phyloP scores from a whole-genome alignment of 2,329 filamentous ascomycete species.

The Dryadomyces sulphureus region DNA sequence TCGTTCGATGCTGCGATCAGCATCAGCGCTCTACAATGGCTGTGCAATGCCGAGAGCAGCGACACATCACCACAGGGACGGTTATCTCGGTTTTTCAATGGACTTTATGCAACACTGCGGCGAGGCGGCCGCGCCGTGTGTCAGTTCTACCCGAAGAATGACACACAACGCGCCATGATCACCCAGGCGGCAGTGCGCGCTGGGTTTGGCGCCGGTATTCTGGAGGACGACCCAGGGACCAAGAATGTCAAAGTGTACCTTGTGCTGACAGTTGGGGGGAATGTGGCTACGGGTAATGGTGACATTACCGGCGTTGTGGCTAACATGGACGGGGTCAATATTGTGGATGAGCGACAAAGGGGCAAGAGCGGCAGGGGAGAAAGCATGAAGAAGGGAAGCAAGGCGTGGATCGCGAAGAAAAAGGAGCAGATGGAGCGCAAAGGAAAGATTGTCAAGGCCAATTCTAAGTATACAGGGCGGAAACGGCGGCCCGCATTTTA shows the following conservation, averaged over 20 bases:
- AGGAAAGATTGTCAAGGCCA: slow-evolving; percentile 85
- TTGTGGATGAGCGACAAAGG: slow-evolving; percentile 52
- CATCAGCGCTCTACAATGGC: slow-evolving; percentile 95
- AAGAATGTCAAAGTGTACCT: slow-evolving; percentile 97
- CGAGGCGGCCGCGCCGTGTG: slow-evolving; percentile 83
- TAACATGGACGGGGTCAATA: slow-evolving; percentile 77
- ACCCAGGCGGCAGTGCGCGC: slow-evolving; percentile 79
- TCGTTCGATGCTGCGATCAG: slow-evolving; percentile 90
- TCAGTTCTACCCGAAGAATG: slow-evolving; percentile 97
- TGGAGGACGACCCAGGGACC: slow-evolving; percentile 91
- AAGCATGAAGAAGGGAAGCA: slow-evolving; percentile 63
- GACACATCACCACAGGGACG: slow-evolving; percentile 70
- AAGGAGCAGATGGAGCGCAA: slow-evolving; percentile 91
- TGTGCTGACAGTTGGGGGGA: slow-evolving; percentile 73
- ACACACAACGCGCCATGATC: slow-evolving; percentile 83
- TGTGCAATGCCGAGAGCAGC: slow-evolving; percentile 86
- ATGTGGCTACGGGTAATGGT: slow-evolving; percentile 29
- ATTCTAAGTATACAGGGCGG: slow-evolving; percentile 85
- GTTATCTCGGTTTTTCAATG: slow-evolving; percentile 78
- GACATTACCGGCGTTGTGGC: slow-evolving; percentile 86
- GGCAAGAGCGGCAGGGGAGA: slow-evolving; percentile 31
- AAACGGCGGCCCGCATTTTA: slow-evolving; percentile 70
- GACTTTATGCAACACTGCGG: slow-evolving; percentile 69
- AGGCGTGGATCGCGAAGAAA: slow-evolving; percentile 71
- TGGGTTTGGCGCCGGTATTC: slow-evolving; percentile 84